Conservation (phyloP, 345 rosid genomes). For the Gossypium anomalum region DNA sequence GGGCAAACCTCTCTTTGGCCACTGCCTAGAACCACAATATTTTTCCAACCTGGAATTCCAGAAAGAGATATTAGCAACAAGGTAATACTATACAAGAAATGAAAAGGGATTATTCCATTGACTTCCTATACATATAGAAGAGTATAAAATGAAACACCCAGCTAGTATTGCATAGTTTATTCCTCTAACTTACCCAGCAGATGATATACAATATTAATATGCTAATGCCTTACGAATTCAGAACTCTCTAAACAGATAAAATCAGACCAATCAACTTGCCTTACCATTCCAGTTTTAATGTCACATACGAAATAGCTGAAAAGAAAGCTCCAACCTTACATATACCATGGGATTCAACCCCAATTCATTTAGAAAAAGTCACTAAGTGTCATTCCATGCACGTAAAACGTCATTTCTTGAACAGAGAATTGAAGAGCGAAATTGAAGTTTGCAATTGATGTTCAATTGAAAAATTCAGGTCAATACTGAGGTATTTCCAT, state of each 20-base stretch:
- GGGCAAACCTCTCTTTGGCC: not conserved
- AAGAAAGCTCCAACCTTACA: not conserved
- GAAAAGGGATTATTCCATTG: not conserved
- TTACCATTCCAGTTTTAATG: not conserved
- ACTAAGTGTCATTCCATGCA: slow-evolving; percentile 9
- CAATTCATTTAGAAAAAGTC: not conserved
- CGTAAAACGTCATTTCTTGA: slow-evolving; percentile 16
- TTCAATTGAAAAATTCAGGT: slow-evolving; percentile 28
- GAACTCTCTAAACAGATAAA: not conserved
- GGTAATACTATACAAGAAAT: not conserved
- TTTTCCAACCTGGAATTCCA: slow-evolving; percentile 9
- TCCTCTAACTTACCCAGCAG: not conserved
- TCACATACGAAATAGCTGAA: not conserved
- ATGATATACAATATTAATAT: not conserved
- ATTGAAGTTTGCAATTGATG: slow-evolving; percentile 28
- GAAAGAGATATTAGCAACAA: slow-evolving; percentile 1
- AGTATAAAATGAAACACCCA: not conserved
- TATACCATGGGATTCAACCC: not conserved
- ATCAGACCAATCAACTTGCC: not conserved
- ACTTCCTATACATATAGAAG: not conserved
- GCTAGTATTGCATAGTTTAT: not conserved
- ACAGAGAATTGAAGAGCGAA: slow-evolving; percentile 23
- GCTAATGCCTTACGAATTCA: not conserved
- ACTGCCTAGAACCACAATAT: not conserved
- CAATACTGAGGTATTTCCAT: slow-evolving; percentile 20